phyloP scores from a whole-genome alignment of 2,329 filamentous ascomycete genomes.

The Diaporthe sp. region DNA sequence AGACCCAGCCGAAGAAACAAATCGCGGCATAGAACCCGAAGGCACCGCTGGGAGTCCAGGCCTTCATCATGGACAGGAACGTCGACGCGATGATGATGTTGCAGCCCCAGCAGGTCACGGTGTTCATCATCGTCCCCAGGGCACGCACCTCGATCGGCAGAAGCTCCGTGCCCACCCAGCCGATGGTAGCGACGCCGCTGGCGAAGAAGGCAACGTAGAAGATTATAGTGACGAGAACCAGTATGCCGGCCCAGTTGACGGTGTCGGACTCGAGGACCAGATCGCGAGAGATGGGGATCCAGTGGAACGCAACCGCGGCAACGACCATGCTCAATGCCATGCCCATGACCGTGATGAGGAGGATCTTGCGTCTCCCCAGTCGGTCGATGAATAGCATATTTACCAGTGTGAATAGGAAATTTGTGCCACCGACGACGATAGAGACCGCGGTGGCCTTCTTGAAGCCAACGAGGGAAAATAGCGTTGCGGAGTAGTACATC shows the following conservation, averaged over 20 bases:
- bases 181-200: slow-evolving; percentile 56
- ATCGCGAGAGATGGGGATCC: slow-evolving; percentile 56
- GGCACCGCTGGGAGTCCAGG: slow-evolving; percentile 58
- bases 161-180: slow-evolving; percentile 59
- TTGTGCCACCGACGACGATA: slow-evolving; percentile 55
- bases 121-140: slow-evolving; percentile 59
- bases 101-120: slow-evolving; percentile 55
- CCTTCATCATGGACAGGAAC: slow-evolving; percentile 61
- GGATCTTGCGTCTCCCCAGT: slow-evolving; percentile 56
- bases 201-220: slow-evolving; percentile 59
- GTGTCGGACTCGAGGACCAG: slow-evolving; percentile 50
- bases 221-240: slow-evolving; percentile 57
- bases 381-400: slow-evolving; percentile 58
- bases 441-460: slow-evolving; percentile 58
- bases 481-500: slow-evolving; percentile 43
- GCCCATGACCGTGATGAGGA: slow-evolving; percentile 55
- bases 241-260: slow-evolving; percentile 51
- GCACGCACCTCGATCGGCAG: slow-evolving; percentile 61
- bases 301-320: slow-evolving; percentile 57
- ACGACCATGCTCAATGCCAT: slow-evolving; percentile 58
- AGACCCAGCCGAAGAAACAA: slow-evolving; percentile 60
- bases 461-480: slow-evolving; percentile 57
- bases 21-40: slow-evolving; percentile 64
- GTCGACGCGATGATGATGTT: slow-evolving; percentile 62
- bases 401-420: slow-evolving; percentile 60